These are phyloP conservation scores for Eucalyptus erythrocorys DNA, from an alignment of 345 rosid genomes.

Conservation along the genomic window DNA sequence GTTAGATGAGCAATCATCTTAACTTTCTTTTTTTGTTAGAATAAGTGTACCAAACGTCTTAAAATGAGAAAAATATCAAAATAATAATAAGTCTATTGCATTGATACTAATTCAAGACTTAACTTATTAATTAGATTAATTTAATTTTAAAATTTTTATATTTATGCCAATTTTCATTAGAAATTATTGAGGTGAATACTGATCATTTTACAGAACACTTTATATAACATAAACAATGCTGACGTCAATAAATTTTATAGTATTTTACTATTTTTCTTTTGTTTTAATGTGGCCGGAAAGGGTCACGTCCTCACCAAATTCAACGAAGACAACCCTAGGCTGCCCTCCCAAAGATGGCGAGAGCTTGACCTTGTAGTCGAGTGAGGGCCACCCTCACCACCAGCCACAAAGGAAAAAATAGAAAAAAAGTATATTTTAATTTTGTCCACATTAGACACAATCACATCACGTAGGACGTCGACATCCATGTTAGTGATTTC, in stretches of 20 bases:
- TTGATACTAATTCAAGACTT: fast-evolving
- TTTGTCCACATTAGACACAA: too few species aligned
- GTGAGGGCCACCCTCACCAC: too few species aligned
- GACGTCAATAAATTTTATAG: fast-evolving
- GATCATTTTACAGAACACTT: fast-evolving
- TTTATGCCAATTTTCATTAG: fast-evolving
- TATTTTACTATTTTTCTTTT: too few species aligned
- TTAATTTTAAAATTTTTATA: fast-evolving
- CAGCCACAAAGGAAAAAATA: too few species aligned
- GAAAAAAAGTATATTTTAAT: too few species aligned
- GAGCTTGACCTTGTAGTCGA: too few species aligned
- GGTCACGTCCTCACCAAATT: too few species aligned
- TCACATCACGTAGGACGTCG: fast-evolving
- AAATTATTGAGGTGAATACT: fast-evolving
- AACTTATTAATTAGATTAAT: fast-evolving
- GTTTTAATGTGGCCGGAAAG: not conserved
- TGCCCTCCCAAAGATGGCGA: too few species aligned
- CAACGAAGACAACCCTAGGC: too few species aligned
- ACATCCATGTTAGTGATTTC: too few species aligned
- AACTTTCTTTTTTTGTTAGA: not conserved
- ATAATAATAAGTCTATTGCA: fast-evolving
- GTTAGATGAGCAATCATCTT: not conserved
- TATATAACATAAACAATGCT: fast-evolving
- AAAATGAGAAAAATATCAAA: not conserved
- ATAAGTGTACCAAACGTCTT: fast-evolving